Evolutionary conservation across 495 filamentous ascomycete genomes (phyloP).

Genomic region (Platismatia glauca): DNA sequence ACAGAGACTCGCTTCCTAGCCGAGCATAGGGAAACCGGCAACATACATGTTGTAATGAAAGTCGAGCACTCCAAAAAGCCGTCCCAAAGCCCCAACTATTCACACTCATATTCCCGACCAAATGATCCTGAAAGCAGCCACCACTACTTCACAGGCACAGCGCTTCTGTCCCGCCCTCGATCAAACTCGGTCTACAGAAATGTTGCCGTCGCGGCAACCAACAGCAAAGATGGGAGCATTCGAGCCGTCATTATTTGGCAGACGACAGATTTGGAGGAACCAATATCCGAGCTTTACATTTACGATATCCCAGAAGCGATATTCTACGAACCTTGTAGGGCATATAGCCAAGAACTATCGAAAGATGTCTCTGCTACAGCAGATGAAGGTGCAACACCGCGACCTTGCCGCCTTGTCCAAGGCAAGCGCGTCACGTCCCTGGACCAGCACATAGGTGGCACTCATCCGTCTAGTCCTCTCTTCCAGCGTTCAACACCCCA

Average conservation of each 20-base stretch:
- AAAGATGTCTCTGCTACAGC: not conserved
- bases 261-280: not conserved
- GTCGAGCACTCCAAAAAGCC: not conserved
- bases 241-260: constrained; percentile 13
- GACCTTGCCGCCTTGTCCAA: not conserved
- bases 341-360: not conserved
- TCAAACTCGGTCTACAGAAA: not conserved
- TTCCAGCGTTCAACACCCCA: not conserved
- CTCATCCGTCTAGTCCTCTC: constrained; percentile 2
- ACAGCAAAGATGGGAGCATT: not conserved
- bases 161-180: not conserved
- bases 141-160: not conserved
- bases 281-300: constrained; percentile 4
- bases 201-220: not conserved
- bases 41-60: not conserved
- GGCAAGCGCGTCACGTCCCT: constrained; percentile 13
- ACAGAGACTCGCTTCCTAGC: not conserved
- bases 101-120: not conserved
- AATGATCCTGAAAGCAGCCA: not conserved
- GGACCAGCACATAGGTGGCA: constrained; percentile 5
- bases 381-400: not conserved
- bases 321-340: not conserved
- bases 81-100: not conserved
- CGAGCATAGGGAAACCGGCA: not conserved
- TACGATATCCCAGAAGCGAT: constrained; percentile 3